Conservation (phyloP, 2,329 filamentous ascomycete genomes). For the Cytospora leucostoma region DNA sequence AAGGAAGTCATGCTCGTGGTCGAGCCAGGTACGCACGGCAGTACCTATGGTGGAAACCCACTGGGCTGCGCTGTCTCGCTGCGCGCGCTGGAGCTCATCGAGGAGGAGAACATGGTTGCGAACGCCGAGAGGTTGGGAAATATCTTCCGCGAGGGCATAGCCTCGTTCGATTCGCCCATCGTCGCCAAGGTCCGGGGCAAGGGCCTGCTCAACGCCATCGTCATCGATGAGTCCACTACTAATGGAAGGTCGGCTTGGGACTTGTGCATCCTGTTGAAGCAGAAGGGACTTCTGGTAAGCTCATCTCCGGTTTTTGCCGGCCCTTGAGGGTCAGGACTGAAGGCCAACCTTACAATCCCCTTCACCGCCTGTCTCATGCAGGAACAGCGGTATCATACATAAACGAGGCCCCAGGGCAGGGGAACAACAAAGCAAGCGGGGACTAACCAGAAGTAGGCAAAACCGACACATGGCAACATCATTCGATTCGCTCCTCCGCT, state of each 20-base stretch:
- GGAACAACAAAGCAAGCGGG: slow-evolving; percentile 19
- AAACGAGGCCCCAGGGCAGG: slow-evolving; percentile 1
- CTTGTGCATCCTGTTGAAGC: slow-evolving; percentile 91
- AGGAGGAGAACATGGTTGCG: slow-evolving; percentile 86
- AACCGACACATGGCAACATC: slow-evolving; percentile 98
- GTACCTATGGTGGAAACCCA: slow-evolving; percentile 97
- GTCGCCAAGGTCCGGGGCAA: slow-evolving; percentile 86
- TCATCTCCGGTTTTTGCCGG: slow-evolving; percentile 20
- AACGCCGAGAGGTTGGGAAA: slow-evolving; percentile 80
- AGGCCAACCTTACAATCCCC: slow-evolving; percentile 7
- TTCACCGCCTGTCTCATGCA: slow-evolving; percentile 16
- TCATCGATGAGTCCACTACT: slow-evolving; percentile 88
- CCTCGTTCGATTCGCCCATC: slow-evolving; percentile 74
- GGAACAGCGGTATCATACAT: slow-evolving; percentile 22
- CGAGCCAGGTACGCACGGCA: slow-evolving; percentile 95
- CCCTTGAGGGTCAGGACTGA: neutral
- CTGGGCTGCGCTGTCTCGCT: slow-evolving; percentile 95
- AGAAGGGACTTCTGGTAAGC: slow-evolving; percentile 88
- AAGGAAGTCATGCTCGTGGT: slow-evolving; percentile 94
- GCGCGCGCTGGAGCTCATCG: slow-evolving; percentile 87
- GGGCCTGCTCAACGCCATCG: slow-evolving; percentile 90
- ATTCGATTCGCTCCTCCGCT: slow-evolving; percentile 96
- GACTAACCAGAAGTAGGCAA: slow-evolving; percentile 64
- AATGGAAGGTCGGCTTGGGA: slow-evolving; percentile 92
- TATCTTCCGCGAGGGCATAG: slow-evolving; percentile 78